phyloP scores from a whole-genome alignment of 306 rosid genomes.

The Sphenostylis stenocarpa region DNA sequence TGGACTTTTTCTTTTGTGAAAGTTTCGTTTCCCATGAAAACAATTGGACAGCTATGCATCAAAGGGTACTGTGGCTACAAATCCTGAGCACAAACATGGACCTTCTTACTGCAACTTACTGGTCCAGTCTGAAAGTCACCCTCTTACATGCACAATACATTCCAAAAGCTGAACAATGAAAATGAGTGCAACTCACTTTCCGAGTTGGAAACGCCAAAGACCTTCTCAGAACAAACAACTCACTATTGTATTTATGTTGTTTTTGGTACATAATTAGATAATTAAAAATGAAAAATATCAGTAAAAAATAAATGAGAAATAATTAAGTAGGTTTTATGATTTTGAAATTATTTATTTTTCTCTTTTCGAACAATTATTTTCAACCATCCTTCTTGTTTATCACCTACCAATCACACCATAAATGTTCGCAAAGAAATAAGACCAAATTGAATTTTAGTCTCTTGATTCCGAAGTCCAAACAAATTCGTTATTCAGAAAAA shows the following conservation, averaged over 20 bases:
- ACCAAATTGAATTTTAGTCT: no score
- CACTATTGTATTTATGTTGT: background rate
- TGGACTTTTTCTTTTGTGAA: slow-evolving; percentile 4
- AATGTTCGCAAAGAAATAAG: no score
- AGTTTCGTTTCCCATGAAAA: background rate
- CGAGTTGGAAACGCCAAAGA: background rate
- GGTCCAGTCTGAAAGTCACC: background rate
- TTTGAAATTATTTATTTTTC: no score
- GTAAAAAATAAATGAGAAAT: no score
- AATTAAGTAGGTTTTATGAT: no score
- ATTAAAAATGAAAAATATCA: no score
- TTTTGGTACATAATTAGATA: no score
- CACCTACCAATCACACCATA: no score
- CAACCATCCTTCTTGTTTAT: no score
- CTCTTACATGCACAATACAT: background rate
- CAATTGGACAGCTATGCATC: background rate
- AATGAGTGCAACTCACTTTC: background rate
- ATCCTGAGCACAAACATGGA: background rate
- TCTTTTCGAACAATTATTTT: no score
- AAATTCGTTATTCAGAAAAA: background rate
- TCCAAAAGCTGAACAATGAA: slow-evolving; percentile 1
- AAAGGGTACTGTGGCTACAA: background rate
- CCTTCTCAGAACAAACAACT: background rate
- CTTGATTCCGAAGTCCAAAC: background rate
- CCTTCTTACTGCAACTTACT: background rate